Percentiles rank a stretch among this genome's conserved stretches.
Evolutionary conservation across 2,329 filamentous ascomycete species (phyloP).

Genomic region (Beauveria rudraprayagi): DNA sequence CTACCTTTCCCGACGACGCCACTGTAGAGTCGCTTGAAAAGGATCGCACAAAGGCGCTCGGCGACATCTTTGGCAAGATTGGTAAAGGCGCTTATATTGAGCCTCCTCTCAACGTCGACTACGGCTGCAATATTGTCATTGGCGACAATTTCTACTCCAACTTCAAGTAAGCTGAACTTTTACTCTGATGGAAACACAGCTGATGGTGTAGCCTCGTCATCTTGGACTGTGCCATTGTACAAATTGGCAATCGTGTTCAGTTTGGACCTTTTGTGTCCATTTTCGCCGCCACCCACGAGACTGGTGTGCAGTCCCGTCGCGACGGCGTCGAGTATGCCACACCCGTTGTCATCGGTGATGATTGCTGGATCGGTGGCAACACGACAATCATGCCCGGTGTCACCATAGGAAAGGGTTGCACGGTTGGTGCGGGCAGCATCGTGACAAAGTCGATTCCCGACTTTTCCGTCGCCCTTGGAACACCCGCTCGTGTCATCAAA

Average conservation of each 20-base stretch:
- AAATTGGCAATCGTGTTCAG: slow-evolving; percentile 61
- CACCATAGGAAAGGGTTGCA: slow-evolving; percentile 43
- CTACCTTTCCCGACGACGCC: slow-evolving; percentile 41
- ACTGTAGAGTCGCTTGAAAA: slow-evolving; percentile 29
- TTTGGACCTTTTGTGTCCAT: slow-evolving; percentile 66
- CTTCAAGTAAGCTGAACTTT: slow-evolving; percentile 22
- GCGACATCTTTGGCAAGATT: slow-evolving; percentile 39
- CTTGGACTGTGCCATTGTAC: slow-evolving; percentile 64
- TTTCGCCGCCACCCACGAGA: slow-evolving; percentile 63
- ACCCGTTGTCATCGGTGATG: slow-evolving; percentile 40
- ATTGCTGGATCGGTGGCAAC: slow-evolving; percentile 48
- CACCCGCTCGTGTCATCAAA: slow-evolving; percentile 41
- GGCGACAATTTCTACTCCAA: slow-evolving; percentile 58
- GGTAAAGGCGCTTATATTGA: slow-evolving; percentile 51
- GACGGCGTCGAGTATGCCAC: slow-evolving; percentile 39
- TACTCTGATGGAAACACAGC: background rate
- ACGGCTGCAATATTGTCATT: slow-evolving; percentile 56
- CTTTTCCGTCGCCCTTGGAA: slow-evolving; percentile 40
- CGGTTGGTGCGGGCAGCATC: slow-evolving; percentile 40
- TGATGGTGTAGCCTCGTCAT: slow-evolving; percentile 41
- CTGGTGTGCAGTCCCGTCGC: slow-evolving; percentile 46
- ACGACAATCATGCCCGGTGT: slow-evolving; percentile 43
- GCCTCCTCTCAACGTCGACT: slow-evolving; percentile 54
- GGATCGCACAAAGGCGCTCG: slow-evolving; percentile 38
- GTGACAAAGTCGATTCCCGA: slow-evolving; percentile 42